Evolutionary conservation across 495 filamentous ascomycete species (phyloP), one percentile per base, ranked within the genome.

Genomic region (Aspergillus egyptiacus): DNA sequence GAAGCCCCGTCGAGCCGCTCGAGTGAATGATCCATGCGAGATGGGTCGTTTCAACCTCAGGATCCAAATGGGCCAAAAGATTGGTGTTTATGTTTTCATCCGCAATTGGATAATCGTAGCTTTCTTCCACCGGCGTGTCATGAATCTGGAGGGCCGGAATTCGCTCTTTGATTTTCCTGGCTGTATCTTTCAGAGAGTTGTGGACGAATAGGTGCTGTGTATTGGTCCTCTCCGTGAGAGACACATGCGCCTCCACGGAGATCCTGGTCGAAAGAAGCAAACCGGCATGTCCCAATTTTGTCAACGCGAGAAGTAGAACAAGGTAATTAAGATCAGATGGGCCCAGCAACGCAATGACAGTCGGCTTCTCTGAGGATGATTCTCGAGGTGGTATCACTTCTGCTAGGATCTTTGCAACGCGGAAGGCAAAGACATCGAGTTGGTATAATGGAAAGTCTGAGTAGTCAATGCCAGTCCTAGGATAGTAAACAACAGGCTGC

Each of bases 1-100:
- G 79, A n/a, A 79, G 66, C 2, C 79, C 78, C 4, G 78, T 82
- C 5, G 74, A 78, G 3, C 79, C 78, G 32, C 76, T 79, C 0
- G 76, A 81, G 57, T 81, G 80, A 38, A 76, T 58, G 14, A 82
- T 80, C 61, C 74, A 68, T 5, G 67, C 61, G 20, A 66, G 55
- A 50, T 74, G 68, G 24, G 67, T 59, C 14, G 48, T 35, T 41
- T 65, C 62, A 8, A 22, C 22, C 2, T 23, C 43, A 6, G 53
- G 48, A 13, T 65, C 59, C 11, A 65, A 39, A 25, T 52, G 43
- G 4, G 53, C 48, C 2, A 41, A 22, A 17, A 60, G 43, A 25
- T 57, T 56, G 5, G 57, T 60, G 51, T 57, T 54, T 18, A 50
- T 27, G 14, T 15, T 23, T 10, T 53, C 33, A 9, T 46, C 51